Evolutionary conservation across 345 rosid genomes (phyloP), one percentile per base, ranked within the genome.

Genomic region (Eucalyptus coolabah): DNA sequence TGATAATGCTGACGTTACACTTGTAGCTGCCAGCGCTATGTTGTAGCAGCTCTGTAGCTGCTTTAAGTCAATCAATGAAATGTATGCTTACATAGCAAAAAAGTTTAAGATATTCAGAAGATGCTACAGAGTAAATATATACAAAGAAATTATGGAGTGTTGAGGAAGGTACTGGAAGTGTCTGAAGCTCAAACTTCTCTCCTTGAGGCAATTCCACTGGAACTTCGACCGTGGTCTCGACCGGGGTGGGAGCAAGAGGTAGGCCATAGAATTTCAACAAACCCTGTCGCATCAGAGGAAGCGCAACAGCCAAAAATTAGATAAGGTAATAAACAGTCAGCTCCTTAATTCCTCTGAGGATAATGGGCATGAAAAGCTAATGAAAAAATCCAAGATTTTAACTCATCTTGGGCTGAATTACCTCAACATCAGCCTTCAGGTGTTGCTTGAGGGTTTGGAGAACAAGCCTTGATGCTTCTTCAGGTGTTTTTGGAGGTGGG

Each of bases 391-490:
- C 47, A 37, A 40, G 47, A 77, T 77, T 40, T 72, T 72, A 26
- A 72, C 82, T 72, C 24, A 37, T 37, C 42, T 72, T 42, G 21
- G 5, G 34, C 3, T 45, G 81, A 44, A 45, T 37, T 90, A 98
- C 99, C 98, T 95, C 97, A 90, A 98, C 99, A 95, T 97, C 99
- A 13, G 95, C 96, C 88, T 94, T 95, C 82, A 91, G 93, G 91
- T 97, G 97, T 11, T 94, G 88, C 90, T 93, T 94, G 89, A 98
- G 90, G 88, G 96, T 92, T 86, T 92, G 92, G 67, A 94, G 87
- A 56, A 98, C 90, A 90, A 97, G 94, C 92, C 93, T 95, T 17
- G 96, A 91, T 30, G 96, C 98, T 87, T 95, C 97, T 89, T 97
- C 96, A 30, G 95, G 91, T 26, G 96, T 94, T 89, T 85, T 92